Base-by-base conservation (phyloP, 495 filamentous ascomycete genomes). In the Eremomyces bilateralis region DNA sequence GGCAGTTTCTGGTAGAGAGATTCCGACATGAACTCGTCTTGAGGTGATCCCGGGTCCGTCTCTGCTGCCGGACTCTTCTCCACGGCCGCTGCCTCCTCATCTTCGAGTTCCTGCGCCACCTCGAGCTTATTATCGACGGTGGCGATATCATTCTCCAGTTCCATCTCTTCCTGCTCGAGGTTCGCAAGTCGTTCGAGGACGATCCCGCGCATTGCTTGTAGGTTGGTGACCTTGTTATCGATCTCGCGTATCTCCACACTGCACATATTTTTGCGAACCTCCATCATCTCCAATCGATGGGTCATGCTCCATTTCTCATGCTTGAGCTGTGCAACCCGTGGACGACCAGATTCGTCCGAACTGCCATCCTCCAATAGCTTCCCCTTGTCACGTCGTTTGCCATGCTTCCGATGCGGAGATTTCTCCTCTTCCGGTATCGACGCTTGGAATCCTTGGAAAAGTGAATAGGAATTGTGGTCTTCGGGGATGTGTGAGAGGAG, bases 381-480 rank as follows among this genome's bases (percentile, higher is more conserved):
- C 10, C 30, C 30, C 30, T 16, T 32, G 6, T 6, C 6, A 27
- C 13, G 24, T 8, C 24, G 72, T n/a, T 76, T 76, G 18, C 61
- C 59, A 20, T 66, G 67, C 48, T 77, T 63, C 38, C 70, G 61
- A 54, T 83, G 76, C 19, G 41, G 43, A 49, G 69, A 71, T 36
- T 64, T 63, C 21, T 72, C 67, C 25, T 63, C 57, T 28, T 69
- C 63, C 31, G 72, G 63, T 35, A 94, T 81, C 34, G 73, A 79
- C 20, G 84, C 90, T 57, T 91, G 71, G 47, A 99, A 99, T 42
- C 90, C 88, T 56, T 99, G 76, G 52, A 99, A 94, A 4, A 99
- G 61, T 8, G 82, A 93, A 55, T 88, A 99, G 17, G 69, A 58
- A 53, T 79, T 88, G 30, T 71, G 70, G 43, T 72, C 67, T 40